Percentiles rank a stretch among this genome's conserved stretches.
These are phyloP conservation scores for Fusarium sp. DNA, from an alignment of 2,329 filamentous ascomycete genomes.

Conservation along the genomic window DNA sequence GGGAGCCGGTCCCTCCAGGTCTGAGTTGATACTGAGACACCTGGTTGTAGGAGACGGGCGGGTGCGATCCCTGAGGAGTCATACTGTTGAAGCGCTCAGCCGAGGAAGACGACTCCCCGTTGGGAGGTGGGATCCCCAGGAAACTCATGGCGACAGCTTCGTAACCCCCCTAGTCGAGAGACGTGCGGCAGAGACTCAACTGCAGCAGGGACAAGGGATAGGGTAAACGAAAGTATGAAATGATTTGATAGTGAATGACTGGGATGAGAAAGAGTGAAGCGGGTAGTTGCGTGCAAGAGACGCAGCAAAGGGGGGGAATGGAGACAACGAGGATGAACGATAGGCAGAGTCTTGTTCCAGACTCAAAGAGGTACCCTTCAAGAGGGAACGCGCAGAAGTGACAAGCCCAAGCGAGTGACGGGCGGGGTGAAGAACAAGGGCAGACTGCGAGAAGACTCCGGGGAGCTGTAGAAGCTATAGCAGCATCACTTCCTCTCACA, in stretches of 20 bases:
- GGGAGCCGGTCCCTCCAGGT: conserved; percentile 33
- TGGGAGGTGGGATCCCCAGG: conserved; percentile 8
- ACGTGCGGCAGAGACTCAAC: not conserved
- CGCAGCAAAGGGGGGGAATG: conserved; percentile 22
- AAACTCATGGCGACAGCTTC: conserved; percentile 17
- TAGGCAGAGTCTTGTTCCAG: conserved; percentile 14
- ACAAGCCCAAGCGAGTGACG: conserved; percentile 32
- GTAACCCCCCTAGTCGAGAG: not conserved
- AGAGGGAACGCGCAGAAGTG: not conserved
- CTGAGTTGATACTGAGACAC: conserved; percentile 26
- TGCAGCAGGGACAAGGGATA: not conserved
- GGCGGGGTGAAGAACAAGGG: conserved; percentile 9
- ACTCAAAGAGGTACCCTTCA: conserved; percentile 11
- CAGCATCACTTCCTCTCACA: conserved; percentile 4
- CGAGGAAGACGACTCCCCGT: conserved; percentile 36
- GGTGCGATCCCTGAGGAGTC: not conserved
- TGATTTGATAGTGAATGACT: not conserved
- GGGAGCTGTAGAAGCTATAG: conserved; percentile 44
- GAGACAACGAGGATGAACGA: conserved; percentile 21
- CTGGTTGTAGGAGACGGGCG: conserved; percentile 24
- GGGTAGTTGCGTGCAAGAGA: not conserved
- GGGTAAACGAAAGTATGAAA: not conserved
- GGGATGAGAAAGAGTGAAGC: not conserved
- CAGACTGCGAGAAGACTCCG: conserved; percentile 3
- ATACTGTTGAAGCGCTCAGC: conserved; percentile 18